Evolutionary conservation across 1,284 basidiomycete genomes (phyloP), one percentile per base, ranked within the genome.

Genomic region (Sporisorium scitamineum): DNA sequence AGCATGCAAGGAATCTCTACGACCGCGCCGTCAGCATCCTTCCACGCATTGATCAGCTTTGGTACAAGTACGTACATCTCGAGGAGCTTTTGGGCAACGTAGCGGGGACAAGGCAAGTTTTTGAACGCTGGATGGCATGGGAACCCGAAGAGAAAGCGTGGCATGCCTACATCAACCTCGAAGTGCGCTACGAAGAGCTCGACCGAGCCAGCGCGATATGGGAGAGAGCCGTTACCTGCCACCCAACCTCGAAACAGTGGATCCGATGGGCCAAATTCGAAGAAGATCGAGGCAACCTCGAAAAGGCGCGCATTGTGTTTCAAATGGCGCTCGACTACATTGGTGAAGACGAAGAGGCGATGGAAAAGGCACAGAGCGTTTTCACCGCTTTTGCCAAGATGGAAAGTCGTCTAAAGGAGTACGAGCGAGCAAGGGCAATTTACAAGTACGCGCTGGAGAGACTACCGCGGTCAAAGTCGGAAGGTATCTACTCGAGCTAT

Each of bases 81-180:
- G 96, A 99, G 85, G 96, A 99, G 86, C 90, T 99, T 3, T 89
- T 99, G 14, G 93, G 96, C 82, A 99, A 99, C 84, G 91, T 99
- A 39, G 90, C 94, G 1, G 96, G 96, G 31, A 95, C 95, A 1
- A 91, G 96, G 11, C 95, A 98, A 85, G 93, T 99, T 63, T 99
- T 99, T 81, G 97, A 99, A 86, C 90, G 96, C 52, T 99, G 96
- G 96, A 97, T 99, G 94, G 90, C 92, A 75, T 99, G 97, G 97
- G 95, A 99, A 85, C 97, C 97, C 0, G 94, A 98, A 82, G 97
- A 99, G 89, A 98, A 97, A 88, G 95, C 96, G 7, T 99, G 96
- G 97, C 93, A 94, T 84, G 94, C 94, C 13, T 99, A 97, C 86
- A 94, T 99, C 96, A 97, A 88, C 88, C 78, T 99, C 85, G 97